A percentile compares a stretch with the other conserved stretches of the same genome.
Evolutionary conservation across 306 rosid genomes (phyloP).

Genomic region (Nissolia schottii): DNA sequence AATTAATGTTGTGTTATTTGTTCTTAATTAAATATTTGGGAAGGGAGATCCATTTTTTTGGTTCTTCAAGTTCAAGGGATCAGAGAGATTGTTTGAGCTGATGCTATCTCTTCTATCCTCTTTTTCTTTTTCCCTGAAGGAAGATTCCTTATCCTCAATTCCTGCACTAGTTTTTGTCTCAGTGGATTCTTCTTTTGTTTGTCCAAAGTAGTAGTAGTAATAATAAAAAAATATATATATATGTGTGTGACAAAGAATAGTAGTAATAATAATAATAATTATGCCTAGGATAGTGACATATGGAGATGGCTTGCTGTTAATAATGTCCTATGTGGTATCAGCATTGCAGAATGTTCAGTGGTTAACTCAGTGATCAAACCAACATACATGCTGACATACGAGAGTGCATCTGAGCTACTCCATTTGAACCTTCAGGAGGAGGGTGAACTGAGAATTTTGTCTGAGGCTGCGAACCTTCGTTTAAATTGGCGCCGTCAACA

Average conservation of each 20-base stretch:
- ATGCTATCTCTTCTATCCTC: neutral
- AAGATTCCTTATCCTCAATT: neutral
- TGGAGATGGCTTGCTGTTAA: neutral
- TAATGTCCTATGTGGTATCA: slow-evolving; percentile 31
- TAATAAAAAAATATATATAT: no score
- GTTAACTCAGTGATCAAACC: slow-evolving; percentile 84
- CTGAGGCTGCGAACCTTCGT: slow-evolving; percentile 86
- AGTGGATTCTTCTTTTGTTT: neutral
- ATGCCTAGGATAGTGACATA: neutral
- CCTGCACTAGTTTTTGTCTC: neutral
- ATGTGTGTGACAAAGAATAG: no score
- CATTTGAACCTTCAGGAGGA: slow-evolving; percentile 86
- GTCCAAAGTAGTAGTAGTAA: neutral
- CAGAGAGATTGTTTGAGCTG: neutral
- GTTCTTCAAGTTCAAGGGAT: neutral
- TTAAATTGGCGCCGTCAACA: slow-evolving; percentile 79
- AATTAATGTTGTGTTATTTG: neutral
- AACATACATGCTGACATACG: slow-evolving; percentile 95
- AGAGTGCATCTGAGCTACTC: slow-evolving; percentile 93
- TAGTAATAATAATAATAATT: neutral
- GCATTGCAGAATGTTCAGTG: slow-evolving; percentile 91
- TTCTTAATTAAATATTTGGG: neutral
- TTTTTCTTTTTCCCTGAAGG: neutral
- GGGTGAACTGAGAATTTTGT: slow-evolving; percentile 69
- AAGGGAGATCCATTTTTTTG: neutral